Conservation (phyloP, 352 stramenopile genomes). For the Blastocystis sp. region DNA sequence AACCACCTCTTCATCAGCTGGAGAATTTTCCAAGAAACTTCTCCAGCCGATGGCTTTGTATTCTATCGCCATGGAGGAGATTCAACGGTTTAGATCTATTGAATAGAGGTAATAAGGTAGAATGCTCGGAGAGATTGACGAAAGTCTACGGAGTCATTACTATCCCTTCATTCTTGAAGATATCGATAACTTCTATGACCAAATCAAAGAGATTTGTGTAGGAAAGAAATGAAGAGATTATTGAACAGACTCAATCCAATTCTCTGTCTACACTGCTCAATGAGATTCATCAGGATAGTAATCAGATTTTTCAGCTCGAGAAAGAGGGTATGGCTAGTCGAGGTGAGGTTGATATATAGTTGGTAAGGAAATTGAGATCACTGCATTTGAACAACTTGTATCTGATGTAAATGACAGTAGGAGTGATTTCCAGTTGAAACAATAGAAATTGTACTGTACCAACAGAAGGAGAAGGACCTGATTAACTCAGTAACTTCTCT, state of each 20-base stretch:
- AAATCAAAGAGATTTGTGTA: constrained; percentile 45
- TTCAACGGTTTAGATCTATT: background rate
- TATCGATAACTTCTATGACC: constrained; percentile 28
- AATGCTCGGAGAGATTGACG: constrained; percentile 40
- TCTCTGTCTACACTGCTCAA: constrained; percentile 7
- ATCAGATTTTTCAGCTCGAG: background rate
- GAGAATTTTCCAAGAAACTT: background rate
- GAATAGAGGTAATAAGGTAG: background rate
- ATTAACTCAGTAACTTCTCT: background rate
- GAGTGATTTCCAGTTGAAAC: background rate
- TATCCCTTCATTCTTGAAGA: constrained; percentile 63
- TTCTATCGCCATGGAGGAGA: constrained; percentile 12
- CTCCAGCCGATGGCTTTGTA: constrained; percentile 9
- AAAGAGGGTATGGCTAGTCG: background rate
- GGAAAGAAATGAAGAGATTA: background rate
- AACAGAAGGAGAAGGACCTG: constrained; percentile 11
- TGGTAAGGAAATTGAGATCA: background rate
- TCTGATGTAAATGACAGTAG: constrained; percentile 28
- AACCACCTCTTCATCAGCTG: background rate
- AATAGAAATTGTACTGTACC: constrained; percentile 51
- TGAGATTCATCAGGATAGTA: constrained; percentile 41
- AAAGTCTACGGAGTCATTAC: background rate
- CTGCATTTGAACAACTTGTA: constrained; percentile 4
- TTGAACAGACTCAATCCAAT: constrained; percentile 27
- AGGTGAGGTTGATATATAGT: background rate